phyloP scores from a whole-genome alignment of 2,329 filamentous ascomycete species.

The Spiromastix sp. region DNA sequence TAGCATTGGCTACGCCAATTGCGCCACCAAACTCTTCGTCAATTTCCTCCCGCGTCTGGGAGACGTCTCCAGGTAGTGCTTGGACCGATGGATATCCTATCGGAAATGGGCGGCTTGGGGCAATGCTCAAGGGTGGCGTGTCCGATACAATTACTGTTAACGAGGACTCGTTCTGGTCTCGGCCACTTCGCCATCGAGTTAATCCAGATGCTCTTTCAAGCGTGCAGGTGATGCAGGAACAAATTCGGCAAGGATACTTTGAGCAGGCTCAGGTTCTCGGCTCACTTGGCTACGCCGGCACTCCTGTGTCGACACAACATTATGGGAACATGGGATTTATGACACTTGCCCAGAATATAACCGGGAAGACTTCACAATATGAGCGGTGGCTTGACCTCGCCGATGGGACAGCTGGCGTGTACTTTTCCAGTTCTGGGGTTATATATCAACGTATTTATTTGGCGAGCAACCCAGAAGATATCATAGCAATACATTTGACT shows the following conservation, averaged over 20 bases:
- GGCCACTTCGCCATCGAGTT: constrained; percentile 11
- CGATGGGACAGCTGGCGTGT: constrained; percentile 22
- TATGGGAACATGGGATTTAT: constrained; percentile 29
- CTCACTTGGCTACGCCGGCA: constrained; percentile 24
- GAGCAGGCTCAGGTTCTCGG: constrained; percentile 23
- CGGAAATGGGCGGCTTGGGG: constrained; percentile 14
- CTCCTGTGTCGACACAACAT: constrained; percentile 31
- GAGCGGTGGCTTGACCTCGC: constrained; percentile 26
- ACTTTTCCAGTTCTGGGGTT: constrained; percentile 21
- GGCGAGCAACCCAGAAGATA: constrained; percentile 29
- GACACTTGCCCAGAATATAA: constrained; percentile 25
- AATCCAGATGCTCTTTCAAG: constrained; percentile 15
- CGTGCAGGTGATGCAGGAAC: constrained; percentile 24
- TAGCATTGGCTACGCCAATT: no score
- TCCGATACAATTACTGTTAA: constrained; percentile 13
- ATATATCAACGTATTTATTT: constrained; percentile 13
- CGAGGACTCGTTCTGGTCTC: constrained; percentile 16
- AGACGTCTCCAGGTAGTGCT: constrained; percentile 10
- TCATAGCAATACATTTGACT: constrained; percentile 22
- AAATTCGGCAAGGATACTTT: constrained; percentile 26
- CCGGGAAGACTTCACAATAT: constrained; percentile 18
- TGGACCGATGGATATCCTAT: constrained; percentile 13
- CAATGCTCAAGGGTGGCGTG: constrained; percentile 10
- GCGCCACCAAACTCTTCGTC: no score
- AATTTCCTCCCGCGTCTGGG: no score